Conservation (phyloP, 2,329 filamentous ascomycete species). For the Nemania sp. region DNA sequence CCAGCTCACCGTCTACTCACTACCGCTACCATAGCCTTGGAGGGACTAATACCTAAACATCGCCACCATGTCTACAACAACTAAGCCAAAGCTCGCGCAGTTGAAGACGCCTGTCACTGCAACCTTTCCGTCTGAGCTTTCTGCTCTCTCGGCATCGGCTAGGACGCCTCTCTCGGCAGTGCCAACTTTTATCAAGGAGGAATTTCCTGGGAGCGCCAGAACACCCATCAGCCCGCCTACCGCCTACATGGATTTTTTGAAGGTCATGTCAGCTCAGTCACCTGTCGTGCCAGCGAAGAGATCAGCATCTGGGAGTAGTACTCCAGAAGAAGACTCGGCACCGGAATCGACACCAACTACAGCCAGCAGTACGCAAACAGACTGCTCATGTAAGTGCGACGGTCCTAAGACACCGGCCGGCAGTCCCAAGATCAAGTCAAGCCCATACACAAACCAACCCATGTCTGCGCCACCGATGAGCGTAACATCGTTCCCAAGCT, state of each 20-base stretch:
- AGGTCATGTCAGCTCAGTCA: constrained; percentile 80
- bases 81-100: constrained; percentile 71
- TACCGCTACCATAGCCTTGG: constrained; percentile 30
- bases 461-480: constrained; percentile 71
- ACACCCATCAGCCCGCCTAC: constrained; percentile 92
- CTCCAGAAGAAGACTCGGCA: constrained; percentile 60
- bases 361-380: constrained; percentile 66
- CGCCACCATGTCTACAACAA: constrained; percentile 61
- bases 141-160: constrained; percentile 74
- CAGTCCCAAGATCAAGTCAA: constrained; percentile 45
- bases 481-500: constrained; percentile 70
- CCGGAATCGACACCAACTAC: constrained; percentile 65
- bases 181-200: constrained; percentile 73
- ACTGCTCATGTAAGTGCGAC: constrained; percentile 61
- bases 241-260: constrained; percentile 94
- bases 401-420: constrained; percentile 61
- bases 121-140: constrained; percentile 71
- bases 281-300: constrained; percentile 70
- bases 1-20: constrained; percentile 24
- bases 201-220: constrained; percentile 70
- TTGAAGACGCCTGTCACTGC: constrained; percentile 72
- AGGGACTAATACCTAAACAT: constrained; percentile 27
- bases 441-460: constrained; percentile 67
- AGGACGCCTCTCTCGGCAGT: constrained; percentile 75
- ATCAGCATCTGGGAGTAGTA: constrained; percentile 63